These are phyloP conservation scores for Cryphonectria naterciae DNA, from an alignment of 2,329 filamentous ascomycete genomes.

Conservation along the genomic window DNA sequence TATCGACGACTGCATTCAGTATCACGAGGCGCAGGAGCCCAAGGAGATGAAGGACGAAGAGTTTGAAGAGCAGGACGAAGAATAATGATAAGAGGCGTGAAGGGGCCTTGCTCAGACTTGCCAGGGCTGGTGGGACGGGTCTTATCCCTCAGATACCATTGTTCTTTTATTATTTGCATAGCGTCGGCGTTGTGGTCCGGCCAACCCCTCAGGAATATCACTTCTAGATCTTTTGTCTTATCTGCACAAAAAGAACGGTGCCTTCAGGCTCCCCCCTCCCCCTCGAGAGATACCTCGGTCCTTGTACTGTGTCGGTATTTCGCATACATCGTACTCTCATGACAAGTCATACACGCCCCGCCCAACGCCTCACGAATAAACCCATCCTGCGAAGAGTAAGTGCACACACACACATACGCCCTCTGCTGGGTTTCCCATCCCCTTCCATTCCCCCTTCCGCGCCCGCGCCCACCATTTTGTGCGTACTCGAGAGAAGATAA, in stretches of 20 bases:
- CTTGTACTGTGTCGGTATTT: slow-evolving; percentile 1
- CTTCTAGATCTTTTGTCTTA: slow-evolving; percentile 5
- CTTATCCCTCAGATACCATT: background rate
- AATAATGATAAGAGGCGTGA: background rate
- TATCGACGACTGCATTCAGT: slow-evolving; percentile 93
- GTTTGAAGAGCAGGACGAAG: slow-evolving; percentile 51
- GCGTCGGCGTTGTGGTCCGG: slow-evolving; percentile 45
- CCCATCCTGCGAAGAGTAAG: background rate
- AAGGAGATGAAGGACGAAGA: slow-evolving; percentile 74
- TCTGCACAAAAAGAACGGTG: slow-evolving; percentile 10
- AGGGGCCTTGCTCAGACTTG: slow-evolving; percentile 27
- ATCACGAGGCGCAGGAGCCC: slow-evolving; percentile 90
- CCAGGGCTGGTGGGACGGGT: slow-evolving; percentile 12
- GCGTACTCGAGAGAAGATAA: background rate
- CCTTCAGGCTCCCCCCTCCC: background rate
- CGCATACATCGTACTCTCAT: slow-evolving; percentile 14
- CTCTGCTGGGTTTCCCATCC: slow-evolving; percentile 2
- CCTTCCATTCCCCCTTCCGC: slow-evolving; percentile 3
- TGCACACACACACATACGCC: background rate
- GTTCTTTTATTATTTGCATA: slow-evolving; percentile 35
- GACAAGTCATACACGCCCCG: slow-evolving; percentile 11
- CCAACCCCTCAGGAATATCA: slow-evolving; percentile 25
- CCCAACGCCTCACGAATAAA: slow-evolving; percentile 6
- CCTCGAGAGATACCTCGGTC: background rate
- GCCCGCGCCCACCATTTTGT: background rate